Base-by-base conservation (phyloP, 192 early-diverging fungal genomes). In the Coemansia sp. region DNA sequence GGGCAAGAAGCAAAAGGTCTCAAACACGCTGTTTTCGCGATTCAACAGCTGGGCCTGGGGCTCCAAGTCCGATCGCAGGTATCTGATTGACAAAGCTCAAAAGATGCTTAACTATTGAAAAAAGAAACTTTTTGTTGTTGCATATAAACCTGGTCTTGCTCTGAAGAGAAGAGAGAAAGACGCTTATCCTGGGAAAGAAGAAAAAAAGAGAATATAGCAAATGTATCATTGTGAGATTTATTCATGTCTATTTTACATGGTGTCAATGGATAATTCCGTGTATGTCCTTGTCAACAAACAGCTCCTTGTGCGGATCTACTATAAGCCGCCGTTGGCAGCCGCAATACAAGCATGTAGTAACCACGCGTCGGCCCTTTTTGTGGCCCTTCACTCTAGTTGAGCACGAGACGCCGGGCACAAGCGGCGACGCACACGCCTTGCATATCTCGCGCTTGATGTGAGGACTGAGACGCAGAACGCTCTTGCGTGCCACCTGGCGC, bases 391-490 rank as follows among this genome's bases (percentile, higher is more conserved):
- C 68, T 21, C 79, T 63, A 9, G 65, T 69, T 18, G 48, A 60
- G 62, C 67, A 71, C 46, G 79, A 76, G 6, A 76, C 56, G 26
- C 79, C 79, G 1, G 79, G 79, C 5, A 73, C 21, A 37, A 76
- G 51, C 16, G 79, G 79, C 0, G 64, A 67, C 13, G 57, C 46
- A 41, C 79, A 82, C 8, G 49, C 61, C 52, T 65, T 70, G 61
- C 79, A 82, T 8, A 82, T 58, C 22, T 59, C 68, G 37, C 79
- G 74, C 26, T 75, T 75, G 4, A 82, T 36, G 21, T 82, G 79
- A 5, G 79, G 79, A 58, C 79, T 82, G 46, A 76, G 42, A 32
- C 79, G 79, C 37, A 76, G 62, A 26, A 82, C 79, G 60, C 74
- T 70, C 39, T 82, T 82, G 56, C 71, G 70, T 21, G 79, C 74